phyloP scores from a whole-genome alignment of 768 basidiomycete species.

The Leccinellum rugosiceps region DNA sequence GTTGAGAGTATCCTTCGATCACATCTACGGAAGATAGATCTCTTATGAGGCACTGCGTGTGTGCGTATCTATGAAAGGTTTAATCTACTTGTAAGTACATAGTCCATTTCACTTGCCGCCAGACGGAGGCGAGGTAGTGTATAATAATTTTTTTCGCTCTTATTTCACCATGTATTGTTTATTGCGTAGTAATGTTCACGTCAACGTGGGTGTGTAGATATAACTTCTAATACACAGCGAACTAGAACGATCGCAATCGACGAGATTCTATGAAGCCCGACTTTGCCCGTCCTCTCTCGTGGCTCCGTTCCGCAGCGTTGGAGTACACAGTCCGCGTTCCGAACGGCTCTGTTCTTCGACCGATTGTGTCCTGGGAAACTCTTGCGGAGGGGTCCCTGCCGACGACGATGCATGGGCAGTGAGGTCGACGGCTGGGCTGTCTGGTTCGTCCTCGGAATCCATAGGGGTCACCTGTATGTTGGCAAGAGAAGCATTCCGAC shows the following conservation, averaged over 20 bases:
- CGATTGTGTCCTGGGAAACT: slow-evolving; percentile 22
- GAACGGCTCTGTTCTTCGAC: slow-evolving; percentile 50
- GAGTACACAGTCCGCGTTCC: slow-evolving; percentile 64
- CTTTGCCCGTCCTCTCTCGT: slow-evolving; percentile 26
- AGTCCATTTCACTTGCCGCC: background rate
- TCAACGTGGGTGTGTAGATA: background rate
- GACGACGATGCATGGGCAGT: slow-evolving; percentile 20
- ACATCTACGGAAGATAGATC: slow-evolving; percentile 66
- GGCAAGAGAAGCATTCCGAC: slow-evolving; percentile 40
- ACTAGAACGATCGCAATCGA: background rate
- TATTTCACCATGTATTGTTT: background rate
- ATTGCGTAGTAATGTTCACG: background rate
- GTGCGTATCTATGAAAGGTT: slow-evolving; percentile 1
- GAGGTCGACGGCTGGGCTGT: slow-evolving; percentile 45
- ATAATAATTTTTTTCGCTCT: background rate
- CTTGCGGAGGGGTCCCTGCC: slow-evolving; percentile 8
- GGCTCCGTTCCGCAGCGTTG: slow-evolving; percentile 52
- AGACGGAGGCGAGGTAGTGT: background rate
- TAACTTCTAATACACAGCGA: slow-evolving; percentile 4
- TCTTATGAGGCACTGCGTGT: slow-evolving; percentile 44
- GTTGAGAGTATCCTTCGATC: slow-evolving; percentile 71
- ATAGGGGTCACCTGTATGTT: slow-evolving; percentile 12
- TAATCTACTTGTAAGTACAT: background rate
- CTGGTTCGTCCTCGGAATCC: slow-evolving; percentile 40
- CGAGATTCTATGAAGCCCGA: background rate